Evolutionary conservation across 306 rosid species (phyloP).

Genomic region (Benincasa hispida): DNA sequence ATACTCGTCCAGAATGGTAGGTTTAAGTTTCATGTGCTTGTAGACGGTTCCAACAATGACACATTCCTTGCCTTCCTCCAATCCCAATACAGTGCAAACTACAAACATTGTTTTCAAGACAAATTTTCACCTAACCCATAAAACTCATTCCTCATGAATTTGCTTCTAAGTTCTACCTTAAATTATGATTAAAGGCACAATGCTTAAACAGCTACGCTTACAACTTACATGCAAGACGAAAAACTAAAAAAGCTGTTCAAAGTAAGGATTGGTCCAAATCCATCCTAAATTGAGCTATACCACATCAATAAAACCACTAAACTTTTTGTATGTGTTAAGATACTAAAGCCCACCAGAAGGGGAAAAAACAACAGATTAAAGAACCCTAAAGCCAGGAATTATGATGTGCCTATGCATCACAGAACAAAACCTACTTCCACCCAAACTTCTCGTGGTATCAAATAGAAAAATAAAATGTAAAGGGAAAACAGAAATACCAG

Average conservation of each 20-base stretch:
- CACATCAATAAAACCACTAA: background rate
- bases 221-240: background rate
- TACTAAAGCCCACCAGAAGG: background rate
- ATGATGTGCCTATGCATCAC: background rate
- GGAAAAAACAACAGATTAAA: background rate
- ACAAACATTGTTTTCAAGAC: slow-evolving; percentile 12
- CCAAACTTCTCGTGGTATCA: background rate
- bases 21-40: slow-evolving; percentile 94
- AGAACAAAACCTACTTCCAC: background rate
- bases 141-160: background rate
- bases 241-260: background rate
- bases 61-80: slow-evolving; percentile 80
- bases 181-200: background rate
- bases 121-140: background rate
- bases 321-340: background rate
- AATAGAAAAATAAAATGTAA: background rate
- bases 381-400: background rate
- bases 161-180: background rate
- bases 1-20: slow-evolving; percentile 79
- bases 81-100: slow-evolving; percentile 64
- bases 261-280: background rate
- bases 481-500: slow-evolving; percentile 26
- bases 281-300: background rate
- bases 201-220: background rate
- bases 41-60: slow-evolving; percentile 73